Percentiles rank a stretch among this genome's conserved stretches.
phyloP scores from a whole-genome alignment of 23 red algal species.

The Gracilariopsis chorda region DNA sequence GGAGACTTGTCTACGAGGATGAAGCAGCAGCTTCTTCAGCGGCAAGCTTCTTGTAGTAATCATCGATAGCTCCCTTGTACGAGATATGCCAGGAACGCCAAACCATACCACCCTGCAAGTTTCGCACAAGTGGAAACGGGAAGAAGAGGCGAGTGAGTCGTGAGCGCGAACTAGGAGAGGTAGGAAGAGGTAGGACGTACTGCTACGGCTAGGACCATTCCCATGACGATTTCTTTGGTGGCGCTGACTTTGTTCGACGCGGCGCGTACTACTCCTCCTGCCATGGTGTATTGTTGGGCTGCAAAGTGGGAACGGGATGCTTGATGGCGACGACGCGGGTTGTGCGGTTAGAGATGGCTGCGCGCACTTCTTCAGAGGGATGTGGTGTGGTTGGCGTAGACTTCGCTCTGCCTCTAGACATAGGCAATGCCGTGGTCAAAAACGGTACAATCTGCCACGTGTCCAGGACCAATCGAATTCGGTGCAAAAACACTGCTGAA shows the following conservation, averaged over 20 bases:
- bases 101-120: conserved; percentile 28
- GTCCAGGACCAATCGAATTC: too few relatives aligned
- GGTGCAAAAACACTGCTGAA: too few relatives aligned
- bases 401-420: too few relatives aligned
- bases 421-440: too few relatives aligned
- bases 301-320: too few relatives aligned
- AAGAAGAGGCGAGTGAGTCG: background rate
- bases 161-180: background rate
- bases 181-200: conserved; percentile 10
- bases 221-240: conserved; percentile 52
- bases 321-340: too few relatives aligned
- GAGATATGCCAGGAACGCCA: conserved; percentile 69
- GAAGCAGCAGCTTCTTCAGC: conserved; percentile 26
- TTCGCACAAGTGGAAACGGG: background rate
- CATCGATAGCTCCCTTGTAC: conserved; percentile 64
- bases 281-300: conserved; percentile 7
- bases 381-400: too few relatives aligned
- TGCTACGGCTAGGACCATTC: conserved; percentile 28
- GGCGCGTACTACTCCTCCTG: conserved; percentile 21
- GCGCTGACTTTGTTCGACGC: conserved; percentile 55
- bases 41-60: conserved; percentile 54
- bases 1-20: background rate
- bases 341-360: too few relatives aligned
- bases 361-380: too few relatives aligned
- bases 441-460: too few relatives aligned